Conservation (phyloP, 305 asterid genomes). For the Lippia alba region DNA sequence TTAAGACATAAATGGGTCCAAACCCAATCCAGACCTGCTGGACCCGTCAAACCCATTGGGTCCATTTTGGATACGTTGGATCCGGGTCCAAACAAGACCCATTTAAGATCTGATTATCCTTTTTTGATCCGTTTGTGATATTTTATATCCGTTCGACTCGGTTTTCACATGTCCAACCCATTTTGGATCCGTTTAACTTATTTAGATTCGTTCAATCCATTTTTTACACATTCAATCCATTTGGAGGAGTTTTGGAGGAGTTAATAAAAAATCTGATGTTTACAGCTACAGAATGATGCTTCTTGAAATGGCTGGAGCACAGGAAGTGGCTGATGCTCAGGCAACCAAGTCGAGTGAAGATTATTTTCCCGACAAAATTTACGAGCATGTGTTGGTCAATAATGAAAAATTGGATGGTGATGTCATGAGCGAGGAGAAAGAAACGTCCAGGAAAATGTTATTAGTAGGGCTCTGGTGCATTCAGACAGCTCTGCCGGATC, state of each 20-base stretch:
- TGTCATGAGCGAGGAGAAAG: constrained; percentile 39
- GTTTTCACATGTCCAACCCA: too few species aligned
- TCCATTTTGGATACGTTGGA: too few species aligned
- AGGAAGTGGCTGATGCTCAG: constrained; percentile 31
- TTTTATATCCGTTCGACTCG: too few species aligned
- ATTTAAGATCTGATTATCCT: too few species aligned
- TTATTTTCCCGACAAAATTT: constrained; percentile 55
- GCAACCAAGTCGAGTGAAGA: constrained; percentile 40
- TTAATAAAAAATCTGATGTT: constrained; percentile 68
- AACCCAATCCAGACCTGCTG: too few species aligned
- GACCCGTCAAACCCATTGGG: too few species aligned
- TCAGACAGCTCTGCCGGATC: constrained; percentile 46
- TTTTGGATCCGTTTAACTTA: too few species aligned
- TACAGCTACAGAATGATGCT: constrained; percentile 73
- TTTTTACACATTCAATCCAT: too few species aligned
- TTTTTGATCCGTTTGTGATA: too few species aligned
- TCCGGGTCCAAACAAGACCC: too few species aligned
- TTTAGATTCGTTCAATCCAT: too few species aligned
- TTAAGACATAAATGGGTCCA: too few species aligned
- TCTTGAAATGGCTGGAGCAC: constrained; percentile 63
- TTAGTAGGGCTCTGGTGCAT: constrained; percentile 52
- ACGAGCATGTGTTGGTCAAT: constrained; percentile 45
- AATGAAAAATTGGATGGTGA: constrained; percentile 35
- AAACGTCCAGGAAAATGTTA: constrained; percentile 39
- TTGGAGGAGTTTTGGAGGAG: constrained; percentile 51